Base-by-base conservation (phyloP, 2,329 filamentous ascomycete species). In the Aspergillus transmontanensis region DNA sequence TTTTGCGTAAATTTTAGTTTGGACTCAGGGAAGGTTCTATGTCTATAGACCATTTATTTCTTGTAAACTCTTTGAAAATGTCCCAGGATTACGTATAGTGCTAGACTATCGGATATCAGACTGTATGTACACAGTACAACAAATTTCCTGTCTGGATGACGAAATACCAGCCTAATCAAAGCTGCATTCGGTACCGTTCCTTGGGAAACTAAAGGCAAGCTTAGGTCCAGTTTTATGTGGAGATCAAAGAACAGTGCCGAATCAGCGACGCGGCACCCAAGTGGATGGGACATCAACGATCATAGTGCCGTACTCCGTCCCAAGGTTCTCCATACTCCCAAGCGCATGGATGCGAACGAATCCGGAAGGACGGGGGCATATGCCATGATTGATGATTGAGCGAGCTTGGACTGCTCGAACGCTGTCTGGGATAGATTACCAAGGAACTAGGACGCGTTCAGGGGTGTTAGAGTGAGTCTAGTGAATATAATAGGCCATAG, bases 371-470 rank as follows among this genome's bases (percentile, higher is more conserved):
- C 51, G 11, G 51, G n/a, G 32, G 51, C 7, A 26, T 36, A 32
- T 54, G 4, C 10, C 30, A 36, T 14, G 23, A 36, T 36, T 12
- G 19, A 36, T 21, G 23, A 36, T 54, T 12, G 30, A 23, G 32
- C 30, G 14, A 54, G 51, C 51, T 54, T 19, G 50, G 30, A 26
- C 51, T 28, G 21, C 14, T 54, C 30, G n/a, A 21, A 36, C 11
- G 51, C 9, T 6, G 30, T 21, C 11, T 54, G 19, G 19, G 28
- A 26, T 54, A 36, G n/a, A 36, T 36, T 36, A 54, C 30, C 51
- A 36, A n/a, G 30, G 51, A 36, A 54, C 51, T 54, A 54, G 51
- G 36, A 54, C 46, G 46, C 46, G 51, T 36, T 54, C 51, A 54
- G 51, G 51, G 51, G 51, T 21, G 12, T 34, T 19, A 32, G 19